These are phyloP conservation scores for Hanseniaspora thailandica DNA, from an alignment of 805 yeast genomes.

Conservation along the genomic window DNA sequence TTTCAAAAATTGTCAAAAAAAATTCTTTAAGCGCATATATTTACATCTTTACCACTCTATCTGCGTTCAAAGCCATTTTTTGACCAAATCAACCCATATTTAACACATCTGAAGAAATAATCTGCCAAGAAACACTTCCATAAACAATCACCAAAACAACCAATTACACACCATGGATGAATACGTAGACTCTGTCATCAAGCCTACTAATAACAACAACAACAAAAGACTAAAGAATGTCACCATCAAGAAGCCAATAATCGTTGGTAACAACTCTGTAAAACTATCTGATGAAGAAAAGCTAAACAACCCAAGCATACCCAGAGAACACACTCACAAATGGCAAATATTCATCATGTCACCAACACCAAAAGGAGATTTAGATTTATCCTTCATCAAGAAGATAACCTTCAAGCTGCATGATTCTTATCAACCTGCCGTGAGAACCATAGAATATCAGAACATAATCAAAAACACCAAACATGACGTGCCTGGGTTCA, in stretches of 20 bases:
- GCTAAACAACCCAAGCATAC: constrained; percentile 35
- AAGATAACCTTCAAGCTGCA: constrained; percentile 90
- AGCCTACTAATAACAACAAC: neutral
- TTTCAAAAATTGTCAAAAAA: neutral
- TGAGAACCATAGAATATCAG: constrained; percentile 58
- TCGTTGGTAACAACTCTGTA: constrained; percentile 70
- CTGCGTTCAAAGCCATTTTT: neutral
- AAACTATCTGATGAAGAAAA: constrained; percentile 49
- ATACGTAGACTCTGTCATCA: neutral
- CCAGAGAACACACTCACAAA: constrained; percentile 82
- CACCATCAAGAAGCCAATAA: constrained; percentile 63
- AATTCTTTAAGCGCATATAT: too few relatives aligned
- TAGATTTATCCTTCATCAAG: constrained; percentile 70
- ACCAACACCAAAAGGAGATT: constrained; percentile 44
- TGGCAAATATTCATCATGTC: constrained; percentile 90
- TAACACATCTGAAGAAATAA: neutral
- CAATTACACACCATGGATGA: constrained; percentile 1
- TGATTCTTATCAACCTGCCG: constrained; percentile 80
- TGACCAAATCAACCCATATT: neutral
- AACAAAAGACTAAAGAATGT: constrained; percentile 37
- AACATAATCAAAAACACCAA: neutral
- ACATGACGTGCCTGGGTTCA: constrained; percentile 61
- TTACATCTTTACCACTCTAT: too few relatives aligned
- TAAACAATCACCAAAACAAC: neutral
- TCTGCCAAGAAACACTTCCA: too few relatives aligned